phyloP scores from a whole-genome alignment of 768 basidiomycete species.

The Kwoniella europaea region DNA sequence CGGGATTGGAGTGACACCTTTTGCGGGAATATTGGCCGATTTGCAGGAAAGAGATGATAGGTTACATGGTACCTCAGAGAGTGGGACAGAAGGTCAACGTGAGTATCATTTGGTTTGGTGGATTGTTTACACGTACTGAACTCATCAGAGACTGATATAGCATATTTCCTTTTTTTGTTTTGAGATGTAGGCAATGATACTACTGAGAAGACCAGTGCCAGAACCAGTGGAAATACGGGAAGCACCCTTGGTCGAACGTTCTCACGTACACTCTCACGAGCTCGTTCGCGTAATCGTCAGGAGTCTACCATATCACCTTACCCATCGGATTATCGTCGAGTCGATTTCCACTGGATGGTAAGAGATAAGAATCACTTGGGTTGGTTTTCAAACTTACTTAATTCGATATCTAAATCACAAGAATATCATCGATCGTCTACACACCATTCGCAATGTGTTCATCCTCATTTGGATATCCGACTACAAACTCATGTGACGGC shows the following conservation, averaged over 20 bases:
- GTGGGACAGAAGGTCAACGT: neutral
- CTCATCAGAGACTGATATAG: no score
- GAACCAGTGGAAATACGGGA: no score
- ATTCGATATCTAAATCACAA: slow-evolving; percentile 29
- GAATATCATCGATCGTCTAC: slow-evolving; percentile 26
- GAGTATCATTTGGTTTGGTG: neutral
- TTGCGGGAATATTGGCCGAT: slow-evolving; percentile 38
- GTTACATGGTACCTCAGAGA: slow-evolving; percentile 23
- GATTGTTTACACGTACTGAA: no score
- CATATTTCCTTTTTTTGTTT: no score
- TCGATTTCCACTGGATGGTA: slow-evolving; percentile 43
- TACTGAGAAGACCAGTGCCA: neutral
- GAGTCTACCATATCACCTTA: slow-evolving; percentile 5
- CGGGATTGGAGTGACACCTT: slow-evolving; percentile 40
- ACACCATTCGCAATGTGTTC: neutral
- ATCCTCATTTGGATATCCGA: slow-evolving; percentile 33
- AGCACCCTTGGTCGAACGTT: slow-evolving; percentile 10
- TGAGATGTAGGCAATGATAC: no score
- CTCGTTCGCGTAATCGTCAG: neutral
- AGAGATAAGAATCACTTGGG: slow-evolving; percentile 34
- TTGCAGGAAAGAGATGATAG: slow-evolving; percentile 29
- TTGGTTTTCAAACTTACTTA: slow-evolving; percentile 40
- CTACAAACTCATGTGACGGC: slow-evolving; percentile 36
- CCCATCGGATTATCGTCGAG: slow-evolving; percentile 27
- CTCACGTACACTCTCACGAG: slow-evolving; percentile 13